phyloP scores from a whole-genome alignment of 805 yeast genomes.

The Babjeviella inositovora region DNA sequence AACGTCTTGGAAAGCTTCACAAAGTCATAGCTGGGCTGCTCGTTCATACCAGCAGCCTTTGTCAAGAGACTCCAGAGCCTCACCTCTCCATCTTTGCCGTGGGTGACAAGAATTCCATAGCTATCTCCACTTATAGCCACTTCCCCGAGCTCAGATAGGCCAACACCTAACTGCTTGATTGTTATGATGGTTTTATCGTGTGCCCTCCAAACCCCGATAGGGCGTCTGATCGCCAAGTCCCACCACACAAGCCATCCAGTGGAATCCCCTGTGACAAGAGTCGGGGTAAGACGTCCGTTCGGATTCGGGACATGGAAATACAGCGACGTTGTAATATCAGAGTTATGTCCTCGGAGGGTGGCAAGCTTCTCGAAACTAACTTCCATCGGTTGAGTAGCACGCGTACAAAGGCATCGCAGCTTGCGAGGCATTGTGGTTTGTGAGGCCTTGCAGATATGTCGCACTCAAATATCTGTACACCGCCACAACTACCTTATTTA shows the following conservation, averaged over 20 bases:
- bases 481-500: too few relatives aligned
- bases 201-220: conserved; percentile 39
- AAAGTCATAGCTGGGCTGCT: conserved; percentile 5
- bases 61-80: conserved; percentile 26
- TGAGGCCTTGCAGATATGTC: too few relatives aligned
- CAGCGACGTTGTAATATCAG: too few relatives aligned
- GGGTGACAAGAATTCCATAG: conserved; percentile 36
- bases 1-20: conserved; percentile 5
- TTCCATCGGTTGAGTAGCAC: too few relatives aligned
- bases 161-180: conserved; percentile 23
- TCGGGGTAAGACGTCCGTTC: too few relatives aligned
- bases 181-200: conserved; percentile 38
- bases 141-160: conserved; percentile 7
- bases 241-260: conserved; percentile 57
- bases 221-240: conserved; percentile 41
- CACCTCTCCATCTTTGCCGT: conserved; percentile 47
- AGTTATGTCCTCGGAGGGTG: too few relatives aligned
- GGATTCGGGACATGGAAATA: too few relatives aligned
- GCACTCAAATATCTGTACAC: too few relatives aligned
- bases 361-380: too few relatives aligned
- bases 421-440: too few relatives aligned
- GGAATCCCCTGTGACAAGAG: too few relatives aligned
- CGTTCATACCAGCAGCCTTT: conserved; percentile 4
- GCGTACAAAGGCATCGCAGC: too few relatives aligned
- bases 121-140: conserved; percentile 6